These are phyloP conservation scores for Wickerhamiella pararugosa DNA, from an alignment of 1,139 yeast species.

Conservation along the genomic window DNA sequence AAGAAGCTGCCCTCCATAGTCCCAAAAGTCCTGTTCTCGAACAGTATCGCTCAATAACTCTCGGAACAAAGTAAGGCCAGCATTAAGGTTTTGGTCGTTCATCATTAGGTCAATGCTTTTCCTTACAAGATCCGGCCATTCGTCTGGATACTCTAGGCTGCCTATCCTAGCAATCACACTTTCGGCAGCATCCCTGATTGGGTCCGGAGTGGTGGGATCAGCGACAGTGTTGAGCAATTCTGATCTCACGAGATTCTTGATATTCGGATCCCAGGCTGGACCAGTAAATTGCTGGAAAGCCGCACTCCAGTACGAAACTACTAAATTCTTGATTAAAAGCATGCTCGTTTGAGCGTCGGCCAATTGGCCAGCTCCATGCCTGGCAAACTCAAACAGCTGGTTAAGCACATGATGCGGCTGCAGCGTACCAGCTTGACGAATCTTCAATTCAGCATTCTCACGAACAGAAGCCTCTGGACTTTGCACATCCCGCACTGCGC, in stretches of 20 bases:
- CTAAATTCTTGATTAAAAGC: constrained; percentile 50
- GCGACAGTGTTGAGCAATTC: constrained; percentile 36
- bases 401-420: constrained; percentile 9
- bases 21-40: constrained; percentile 76
- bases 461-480: constrained; percentile 11
- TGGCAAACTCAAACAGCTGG: constrained; percentile 11
- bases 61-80: constrained; percentile 55
- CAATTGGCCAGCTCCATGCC: constrained; percentile 5
- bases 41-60: constrained; percentile 78
- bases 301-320: constrained; percentile 71
- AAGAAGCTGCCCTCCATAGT: constrained; percentile 31
- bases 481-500: constrained; percentile 3
- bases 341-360: constrained; percentile 43
- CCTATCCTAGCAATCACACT: constrained; percentile 75
- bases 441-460: constrained; percentile 11
- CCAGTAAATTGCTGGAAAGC: constrained; percentile 69
- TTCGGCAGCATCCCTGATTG: constrained; percentile 47
- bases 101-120: constrained; percentile 30
- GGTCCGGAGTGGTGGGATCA: constrained; percentile 38
- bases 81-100: constrained; percentile 32
- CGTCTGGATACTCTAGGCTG: constrained; percentile 85
- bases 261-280: constrained; percentile 37
- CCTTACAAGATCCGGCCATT: constrained; percentile 68
- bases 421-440: constrained; percentile 5
- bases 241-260: constrained; percentile 37